Evolutionary conservation across 306 rosid genomes (phyloP).

Genomic region (Citrullus mucosospermus): DNA sequence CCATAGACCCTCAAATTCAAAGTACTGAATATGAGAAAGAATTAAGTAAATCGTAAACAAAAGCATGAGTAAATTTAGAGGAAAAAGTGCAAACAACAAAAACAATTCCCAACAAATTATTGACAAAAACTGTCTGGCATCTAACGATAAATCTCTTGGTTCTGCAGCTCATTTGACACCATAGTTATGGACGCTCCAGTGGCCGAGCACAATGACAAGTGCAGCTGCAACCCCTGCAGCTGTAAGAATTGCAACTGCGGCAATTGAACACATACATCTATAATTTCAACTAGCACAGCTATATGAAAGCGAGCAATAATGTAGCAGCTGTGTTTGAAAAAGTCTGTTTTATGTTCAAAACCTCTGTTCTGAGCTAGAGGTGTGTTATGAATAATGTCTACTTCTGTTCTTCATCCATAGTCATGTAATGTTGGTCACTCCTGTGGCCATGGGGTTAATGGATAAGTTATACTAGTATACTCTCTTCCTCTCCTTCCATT

Average conservation of each 20-base stretch:
- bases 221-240: conserved; percentile 72
- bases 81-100: too few relatives aligned
- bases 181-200: conserved; percentile 38
- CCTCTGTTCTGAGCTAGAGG: conserved; percentile 8
- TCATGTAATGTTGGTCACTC: conserved; percentile 12
- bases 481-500: neutral
- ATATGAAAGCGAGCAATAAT: conserved; percentile 19
- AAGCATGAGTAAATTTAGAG: too few relatives aligned
- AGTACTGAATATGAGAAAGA: neutral
- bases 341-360: conserved; percentile 17
- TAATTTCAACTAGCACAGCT: neutral
- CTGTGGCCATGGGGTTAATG: conserved; percentile 6
- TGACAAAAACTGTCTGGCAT: neutral
- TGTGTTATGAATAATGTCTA: conserved; percentile 2
- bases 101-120: neutral
- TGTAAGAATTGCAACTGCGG: conserved; percentile 54
- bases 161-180: conserved; percentile 41
- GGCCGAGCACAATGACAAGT: conserved; percentile 51
- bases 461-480: neutral
- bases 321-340: conserved; percentile 10
- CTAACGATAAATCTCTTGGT: neutral
- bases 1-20: neutral
- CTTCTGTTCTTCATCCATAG: neutral
- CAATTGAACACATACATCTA: conserved; percentile 15
- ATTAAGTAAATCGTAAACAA: too few relatives aligned